Conservation (phyloP, 2,329 filamentous ascomycete genomes). For the Aspergillaceae sp. region DNA sequence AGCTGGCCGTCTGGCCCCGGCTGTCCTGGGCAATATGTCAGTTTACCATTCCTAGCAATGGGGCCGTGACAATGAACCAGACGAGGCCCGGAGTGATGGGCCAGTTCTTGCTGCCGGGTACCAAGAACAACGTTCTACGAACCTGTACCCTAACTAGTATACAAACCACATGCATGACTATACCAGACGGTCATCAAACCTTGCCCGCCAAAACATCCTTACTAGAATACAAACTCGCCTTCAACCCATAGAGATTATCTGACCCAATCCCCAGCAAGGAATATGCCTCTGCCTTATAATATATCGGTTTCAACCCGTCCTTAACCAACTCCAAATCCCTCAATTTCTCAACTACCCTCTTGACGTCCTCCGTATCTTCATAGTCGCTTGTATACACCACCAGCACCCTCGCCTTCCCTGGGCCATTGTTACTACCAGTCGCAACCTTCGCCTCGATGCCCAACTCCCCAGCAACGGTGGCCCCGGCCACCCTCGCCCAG, state of each 20-base stretch:
- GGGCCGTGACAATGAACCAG: no score
- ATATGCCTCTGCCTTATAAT: constrained; percentile 70
- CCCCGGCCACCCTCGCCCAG: constrained; percentile 57
- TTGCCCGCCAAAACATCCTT: constrained; percentile 27
- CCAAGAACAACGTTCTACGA: no score
- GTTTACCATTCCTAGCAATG: no score
- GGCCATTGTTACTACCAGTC: constrained; percentile 35
- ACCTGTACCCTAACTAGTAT: neutral
- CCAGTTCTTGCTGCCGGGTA: no score
- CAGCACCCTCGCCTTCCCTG: constrained; percentile 48
- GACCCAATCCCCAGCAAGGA: constrained; percentile 57
- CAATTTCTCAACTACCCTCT: constrained; percentile 56
- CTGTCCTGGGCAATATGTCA: no score
- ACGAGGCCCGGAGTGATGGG: no score
- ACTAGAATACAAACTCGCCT: constrained; percentile 41
- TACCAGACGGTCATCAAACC: constrained; percentile 5
- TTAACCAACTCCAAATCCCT: constrained; percentile 53
- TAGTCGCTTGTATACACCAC: constrained; percentile 76
- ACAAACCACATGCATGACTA: constrained; percentile 1
- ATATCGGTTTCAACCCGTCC: constrained; percentile 35
- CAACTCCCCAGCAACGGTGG: constrained; percentile 59
- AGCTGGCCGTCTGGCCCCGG: no score
- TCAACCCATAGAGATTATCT: constrained; percentile 55
- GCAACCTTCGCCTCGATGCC: constrained; percentile 67
- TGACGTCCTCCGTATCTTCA: constrained; percentile 58